Conservation (phyloP, 495 filamentous ascomycete genomes). For the Penicillium canariense region DNA sequence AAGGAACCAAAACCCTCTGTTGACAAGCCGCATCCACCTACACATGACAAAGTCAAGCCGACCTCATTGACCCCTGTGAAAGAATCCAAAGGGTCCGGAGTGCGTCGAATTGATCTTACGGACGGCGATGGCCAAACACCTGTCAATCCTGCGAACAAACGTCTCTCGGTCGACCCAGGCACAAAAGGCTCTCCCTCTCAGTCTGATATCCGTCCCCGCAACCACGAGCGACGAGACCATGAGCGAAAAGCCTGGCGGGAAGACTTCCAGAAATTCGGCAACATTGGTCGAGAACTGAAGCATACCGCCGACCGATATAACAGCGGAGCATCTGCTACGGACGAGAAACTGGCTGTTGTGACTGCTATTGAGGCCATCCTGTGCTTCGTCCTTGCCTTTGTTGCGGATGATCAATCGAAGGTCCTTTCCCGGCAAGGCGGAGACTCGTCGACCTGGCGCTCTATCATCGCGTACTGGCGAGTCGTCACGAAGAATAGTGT, state of each 20-base stretch:
- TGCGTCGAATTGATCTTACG: constrained; percentile 27
- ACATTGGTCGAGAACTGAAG: constrained; percentile 48
- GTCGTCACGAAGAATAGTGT: constrained; percentile 41
- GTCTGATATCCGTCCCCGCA: constrained; percentile 27
- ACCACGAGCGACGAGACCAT: constrained; percentile 35
- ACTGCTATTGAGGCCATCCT: constrained; percentile 49
- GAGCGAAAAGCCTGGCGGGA: constrained; percentile 46
- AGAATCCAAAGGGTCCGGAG: constrained; percentile 24
- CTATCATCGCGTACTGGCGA: constrained; percentile 49
- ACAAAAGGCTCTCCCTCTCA: constrained; percentile 32
- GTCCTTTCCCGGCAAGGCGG: constrained; percentile 31
- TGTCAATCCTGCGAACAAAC: constrained; percentile 25
- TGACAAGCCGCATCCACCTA: constrained; percentile 26
- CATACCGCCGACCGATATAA: constrained; percentile 45
- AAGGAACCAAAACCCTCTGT: constrained; percentile 23
- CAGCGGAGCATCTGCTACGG: constrained; percentile 24
- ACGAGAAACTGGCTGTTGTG: constrained; percentile 44
- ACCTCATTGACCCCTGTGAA: constrained; percentile 30
- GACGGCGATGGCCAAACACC: constrained; percentile 34
- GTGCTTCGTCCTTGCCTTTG: constrained; percentile 50
- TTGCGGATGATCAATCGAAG: constrained; percentile 45
- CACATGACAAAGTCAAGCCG: constrained; percentile 30
- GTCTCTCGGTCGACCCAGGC: constrained; percentile 26
- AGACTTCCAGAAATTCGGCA: constrained; percentile 43
- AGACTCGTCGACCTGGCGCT: constrained; percentile 46